These are phyloP conservation scores for Blastocystis sp. DNA, from an alignment of 352 stramenopile genomes.

Conservation along the genomic window DNA sequence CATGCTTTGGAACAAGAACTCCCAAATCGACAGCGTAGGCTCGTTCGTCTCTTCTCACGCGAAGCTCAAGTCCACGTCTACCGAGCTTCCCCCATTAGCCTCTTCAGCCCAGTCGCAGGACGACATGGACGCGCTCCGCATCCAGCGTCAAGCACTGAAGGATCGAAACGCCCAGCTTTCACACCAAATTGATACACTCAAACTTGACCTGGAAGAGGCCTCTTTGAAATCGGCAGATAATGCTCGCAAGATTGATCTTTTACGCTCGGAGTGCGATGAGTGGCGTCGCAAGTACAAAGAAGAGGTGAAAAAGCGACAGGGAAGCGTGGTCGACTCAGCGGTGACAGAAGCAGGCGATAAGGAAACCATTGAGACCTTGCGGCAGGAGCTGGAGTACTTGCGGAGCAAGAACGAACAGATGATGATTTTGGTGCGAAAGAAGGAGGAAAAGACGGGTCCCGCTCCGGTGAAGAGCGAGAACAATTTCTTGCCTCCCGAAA, in stretches of 20 bases:
- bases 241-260: not conserved
- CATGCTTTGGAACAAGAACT: slow-evolving; percentile 22
- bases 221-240: not conserved
- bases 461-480: too few relatives aligned
- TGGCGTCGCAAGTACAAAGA: slow-evolving; percentile 29
- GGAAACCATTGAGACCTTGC: slow-evolving; percentile 20
- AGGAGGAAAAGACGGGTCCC: not conserved
- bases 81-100: not conserved
- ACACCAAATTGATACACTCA: not conserved
- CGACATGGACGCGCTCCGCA: slow-evolving; percentile 1
- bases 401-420: slow-evolving; percentile 20
- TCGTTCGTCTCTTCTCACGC: not conserved
- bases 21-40: slow-evolving; percentile 3
- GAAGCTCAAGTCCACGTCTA: not conserved
- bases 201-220: slow-evolving; percentile 7
- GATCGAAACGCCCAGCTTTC: not conserved
- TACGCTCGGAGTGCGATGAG: not conserved
- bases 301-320: not conserved
- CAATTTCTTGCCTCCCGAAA: too few relatives aligned
- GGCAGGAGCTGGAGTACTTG: slow-evolving; percentile 6
- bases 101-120: not conserved
- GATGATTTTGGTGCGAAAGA: not conserved
- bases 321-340: not conserved
- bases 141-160: not conserved
- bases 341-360: not conserved